phyloP scores from a whole-genome alignment of 305 asterid species.

The Solanum hybrid region DNA sequence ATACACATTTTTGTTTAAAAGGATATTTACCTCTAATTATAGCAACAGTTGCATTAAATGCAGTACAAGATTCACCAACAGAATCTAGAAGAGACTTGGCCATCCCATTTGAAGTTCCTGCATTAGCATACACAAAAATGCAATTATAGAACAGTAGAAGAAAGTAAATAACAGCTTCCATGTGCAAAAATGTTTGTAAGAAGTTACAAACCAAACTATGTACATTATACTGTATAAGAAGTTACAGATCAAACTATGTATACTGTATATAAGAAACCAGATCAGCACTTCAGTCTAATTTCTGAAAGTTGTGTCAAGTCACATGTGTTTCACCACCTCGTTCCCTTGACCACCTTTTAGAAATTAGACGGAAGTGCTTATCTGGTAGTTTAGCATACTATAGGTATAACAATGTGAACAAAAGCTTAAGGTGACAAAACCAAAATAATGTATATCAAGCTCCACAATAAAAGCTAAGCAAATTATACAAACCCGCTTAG shows the following conservation, averaged over 20 bases:
- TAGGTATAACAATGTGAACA: neutral
- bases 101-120: conserved; percentile 98
- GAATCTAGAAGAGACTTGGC: conserved; percentile 83
- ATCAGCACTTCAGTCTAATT: neutral
- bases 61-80: conserved; percentile 68
- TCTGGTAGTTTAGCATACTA: neutral
- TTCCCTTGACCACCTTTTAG: neutral
- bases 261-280: neutral
- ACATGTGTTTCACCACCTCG: neutral
- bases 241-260: neutral
- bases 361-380: neutral
- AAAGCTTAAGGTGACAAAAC: neutral
- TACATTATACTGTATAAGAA: neutral
- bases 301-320: neutral
- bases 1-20: neutral
- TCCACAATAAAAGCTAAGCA: neutral
- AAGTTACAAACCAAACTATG: neutral
- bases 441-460: neutral
- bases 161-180: neutral
- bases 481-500: neutral
- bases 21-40: conserved; percentile 59
- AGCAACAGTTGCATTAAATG: conserved; percentile 63
- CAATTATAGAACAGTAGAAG: neutral
- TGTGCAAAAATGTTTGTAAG: neutral
- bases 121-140: neutral